Evolutionary conservation across 306 rosid species (phyloP).

Genomic region (Morella rubra): DNA sequence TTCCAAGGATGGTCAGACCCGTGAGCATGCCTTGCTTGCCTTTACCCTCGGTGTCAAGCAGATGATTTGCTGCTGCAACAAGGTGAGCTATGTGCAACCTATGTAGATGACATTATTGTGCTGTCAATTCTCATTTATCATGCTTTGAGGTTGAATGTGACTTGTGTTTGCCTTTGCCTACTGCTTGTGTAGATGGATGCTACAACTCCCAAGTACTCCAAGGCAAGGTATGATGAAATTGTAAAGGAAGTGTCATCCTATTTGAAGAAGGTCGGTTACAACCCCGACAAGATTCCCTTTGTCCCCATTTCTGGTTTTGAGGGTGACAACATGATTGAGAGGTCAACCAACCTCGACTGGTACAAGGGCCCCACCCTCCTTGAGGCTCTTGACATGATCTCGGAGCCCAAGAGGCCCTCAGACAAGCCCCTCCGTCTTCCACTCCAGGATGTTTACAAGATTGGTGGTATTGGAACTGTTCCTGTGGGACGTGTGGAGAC

Average conservation of each 20-base stretch:
- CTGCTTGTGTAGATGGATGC: slow-evolving; percentile 41
- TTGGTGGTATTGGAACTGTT: too few relatives aligned
- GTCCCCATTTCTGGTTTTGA: slow-evolving; percentile 30
- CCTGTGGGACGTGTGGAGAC: too few relatives aligned
- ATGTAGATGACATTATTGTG: slow-evolving; percentile 43
- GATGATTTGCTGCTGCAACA: too few relatives aligned
- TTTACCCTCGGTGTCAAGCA: too few relatives aligned
- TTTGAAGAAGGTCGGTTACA: too few relatives aligned
- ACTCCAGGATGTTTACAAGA: too few relatives aligned
- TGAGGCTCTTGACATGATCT: slow-evolving; percentile 32
- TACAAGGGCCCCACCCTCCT: slow-evolving; percentile 35
- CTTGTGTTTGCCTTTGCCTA: slow-evolving; percentile 38
- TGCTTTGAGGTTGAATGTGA: slow-evolving; percentile 2
- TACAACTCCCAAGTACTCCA: slow-evolving; percentile 34
- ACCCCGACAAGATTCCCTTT: too few relatives aligned
- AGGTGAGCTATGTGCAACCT: slow-evolving; percentile 17
- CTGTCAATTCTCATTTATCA: slow-evolving; percentile 36
- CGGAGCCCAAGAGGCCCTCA: slow-evolving; percentile 23
- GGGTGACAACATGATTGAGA: slow-evolving; percentile 22
- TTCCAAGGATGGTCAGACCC: too few relatives aligned
- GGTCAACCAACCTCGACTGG: slow-evolving; percentile 36
- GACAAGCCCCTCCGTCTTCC: too few relatives aligned
- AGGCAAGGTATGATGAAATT: slow-evolving; percentile 40
- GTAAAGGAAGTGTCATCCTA: slow-evolving; percentile 23
- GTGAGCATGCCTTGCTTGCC: too few relatives aligned